These are phyloP conservation scores for Botrytis fragariae DNA, from an alignment of 2,329 filamentous ascomycete genomes.

Conservation along the genomic window DNA sequence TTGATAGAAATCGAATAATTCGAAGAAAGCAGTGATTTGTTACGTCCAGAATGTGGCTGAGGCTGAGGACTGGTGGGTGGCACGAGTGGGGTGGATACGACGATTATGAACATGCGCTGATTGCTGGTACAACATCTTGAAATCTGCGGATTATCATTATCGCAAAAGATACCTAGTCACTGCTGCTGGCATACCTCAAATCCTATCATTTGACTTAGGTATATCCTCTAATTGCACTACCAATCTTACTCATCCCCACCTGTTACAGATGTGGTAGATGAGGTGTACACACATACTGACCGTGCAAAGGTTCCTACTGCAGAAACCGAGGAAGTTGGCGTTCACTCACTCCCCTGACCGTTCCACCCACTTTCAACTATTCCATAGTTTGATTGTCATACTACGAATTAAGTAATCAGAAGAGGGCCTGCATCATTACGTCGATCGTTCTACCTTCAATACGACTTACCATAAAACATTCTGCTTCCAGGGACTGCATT, in stretches of 20 bases:
- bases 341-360: not conserved
- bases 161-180: conserved; percentile 1
- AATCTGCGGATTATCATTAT: conserved; percentile 7
- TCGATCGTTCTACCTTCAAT: not conserved
- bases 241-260: not conserved
- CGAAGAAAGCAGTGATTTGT: not conserved
- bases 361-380: not conserved
- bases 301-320: not conserved
- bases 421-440: not conserved
- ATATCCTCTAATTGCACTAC: conserved; percentile 3
- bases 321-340: not conserved
- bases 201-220: conserved; percentile 16
- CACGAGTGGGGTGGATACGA: not conserved
- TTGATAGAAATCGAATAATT: not conserved
- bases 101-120: conserved; percentile 7
- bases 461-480: conserved; percentile 33
- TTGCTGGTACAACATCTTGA: not conserved
- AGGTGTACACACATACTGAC: conserved; percentile 12
- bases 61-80: not conserved
- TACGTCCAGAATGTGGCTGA: not conserved
- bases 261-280: not conserved
- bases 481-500: conserved; percentile 43
- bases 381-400: not conserved
- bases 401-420: not conserved
- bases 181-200: conserved; percentile 18